Evolutionary conservation across 2,329 filamentous ascomycete species (phyloP).

Genomic region (Curvularia hawaiiensis): DNA sequence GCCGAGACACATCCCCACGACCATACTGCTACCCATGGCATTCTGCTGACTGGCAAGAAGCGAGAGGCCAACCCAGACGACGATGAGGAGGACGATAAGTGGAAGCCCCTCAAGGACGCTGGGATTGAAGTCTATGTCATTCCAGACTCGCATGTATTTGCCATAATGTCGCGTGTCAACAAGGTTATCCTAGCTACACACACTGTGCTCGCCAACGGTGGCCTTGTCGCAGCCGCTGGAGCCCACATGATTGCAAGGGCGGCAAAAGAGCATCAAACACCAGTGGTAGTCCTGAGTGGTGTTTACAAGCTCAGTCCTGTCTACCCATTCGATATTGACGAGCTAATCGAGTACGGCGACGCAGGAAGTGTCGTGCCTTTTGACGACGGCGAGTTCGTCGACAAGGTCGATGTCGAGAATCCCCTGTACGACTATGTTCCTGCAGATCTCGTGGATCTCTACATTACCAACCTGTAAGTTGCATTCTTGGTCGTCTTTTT

Average conservation of each 20-base stretch:
- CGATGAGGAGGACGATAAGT: conserved; percentile 62
- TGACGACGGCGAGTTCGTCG: conserved; percentile 78
- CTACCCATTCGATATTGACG: conserved; percentile 81
- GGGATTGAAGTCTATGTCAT: conserved; percentile 85
- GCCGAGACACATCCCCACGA: conserved; percentile 76
- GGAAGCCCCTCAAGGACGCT: conserved; percentile 76
- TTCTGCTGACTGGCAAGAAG: conserved; percentile 62
- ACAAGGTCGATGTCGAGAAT: conserved; percentile 77
- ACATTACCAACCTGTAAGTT: conserved; percentile 82
- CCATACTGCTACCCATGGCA: conserved; percentile 66
- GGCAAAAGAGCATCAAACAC: conserved; percentile 79
- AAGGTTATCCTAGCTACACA: conserved; percentile 92
- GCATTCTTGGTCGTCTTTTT: conserved; percentile 17
- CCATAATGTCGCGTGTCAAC: conserved; percentile 93
- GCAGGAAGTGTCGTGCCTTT: conserved; percentile 77
- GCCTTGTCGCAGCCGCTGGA: conserved; percentile 83
- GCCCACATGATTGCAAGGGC: conserved; percentile 82
- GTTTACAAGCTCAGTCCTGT: conserved; percentile 94
- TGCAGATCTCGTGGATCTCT: conserved; percentile 75
- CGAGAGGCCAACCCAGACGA: conserved; percentile 53
- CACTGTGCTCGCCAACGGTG: conserved; percentile 86
- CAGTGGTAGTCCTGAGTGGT: conserved; percentile 86
- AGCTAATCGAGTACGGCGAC: conserved; percentile 85
- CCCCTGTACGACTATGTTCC: conserved; percentile 84
- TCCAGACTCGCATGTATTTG: conserved; percentile 83